A percentile compares a stretch with the other conserved stretches of the same genome.
Evolutionary conservation across 176 grass and related monocot species (phyloP).

Genomic region (Rhynchospora breviuscula): DNA sequence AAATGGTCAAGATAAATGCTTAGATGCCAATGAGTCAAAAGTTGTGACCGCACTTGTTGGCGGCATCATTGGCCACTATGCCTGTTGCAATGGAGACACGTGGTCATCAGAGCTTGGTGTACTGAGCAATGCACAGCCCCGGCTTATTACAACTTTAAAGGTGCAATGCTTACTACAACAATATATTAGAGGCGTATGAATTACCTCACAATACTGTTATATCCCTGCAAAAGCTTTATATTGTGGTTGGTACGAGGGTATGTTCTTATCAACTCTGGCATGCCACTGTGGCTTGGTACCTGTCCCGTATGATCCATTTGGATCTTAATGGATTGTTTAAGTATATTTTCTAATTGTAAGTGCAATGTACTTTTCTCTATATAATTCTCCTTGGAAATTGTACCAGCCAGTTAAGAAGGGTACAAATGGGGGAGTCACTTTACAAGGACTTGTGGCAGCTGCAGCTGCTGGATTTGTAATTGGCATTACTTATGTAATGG

Average conservation of each 20-base stretch:
- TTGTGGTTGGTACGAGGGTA: background rate
- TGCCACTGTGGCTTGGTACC: background rate
- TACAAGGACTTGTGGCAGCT: slow-evolving; percentile 70
- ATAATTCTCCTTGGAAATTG: slow-evolving; percentile 25
- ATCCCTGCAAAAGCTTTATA: background rate
- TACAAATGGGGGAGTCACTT: slow-evolving; percentile 83
- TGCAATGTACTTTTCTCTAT: slow-evolving; percentile 18
- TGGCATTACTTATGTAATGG: slow-evolving; percentile 46
- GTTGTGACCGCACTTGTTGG: slow-evolving; percentile 67
- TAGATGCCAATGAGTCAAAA: slow-evolving; percentile 51
- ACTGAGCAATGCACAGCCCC: slow-evolving; percentile 68
- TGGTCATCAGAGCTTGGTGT: slow-evolving; percentile 97
- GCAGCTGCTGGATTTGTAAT: slow-evolving; percentile 63
- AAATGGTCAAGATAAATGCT: slow-evolving; percentile 69
- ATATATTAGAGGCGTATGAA: background rate
- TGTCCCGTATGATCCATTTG: background rate
- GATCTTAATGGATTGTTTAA: background rate
- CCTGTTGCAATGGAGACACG: slow-evolving; percentile 94
- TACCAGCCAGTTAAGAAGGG: slow-evolving; percentile 75
- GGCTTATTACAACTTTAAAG: slow-evolving; percentile 80
- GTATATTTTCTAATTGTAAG: background rate
- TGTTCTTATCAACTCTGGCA: background rate
- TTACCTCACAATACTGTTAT: background rate
- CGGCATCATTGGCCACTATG: slow-evolving; percentile 80
- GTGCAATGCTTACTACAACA: slow-evolving; percentile 25